A percentile compares a stretch with the other conserved stretches of the same genome.
Conservation (phyloP, 306 rosid species). For the Oxytropis ochrocephala region DNA sequence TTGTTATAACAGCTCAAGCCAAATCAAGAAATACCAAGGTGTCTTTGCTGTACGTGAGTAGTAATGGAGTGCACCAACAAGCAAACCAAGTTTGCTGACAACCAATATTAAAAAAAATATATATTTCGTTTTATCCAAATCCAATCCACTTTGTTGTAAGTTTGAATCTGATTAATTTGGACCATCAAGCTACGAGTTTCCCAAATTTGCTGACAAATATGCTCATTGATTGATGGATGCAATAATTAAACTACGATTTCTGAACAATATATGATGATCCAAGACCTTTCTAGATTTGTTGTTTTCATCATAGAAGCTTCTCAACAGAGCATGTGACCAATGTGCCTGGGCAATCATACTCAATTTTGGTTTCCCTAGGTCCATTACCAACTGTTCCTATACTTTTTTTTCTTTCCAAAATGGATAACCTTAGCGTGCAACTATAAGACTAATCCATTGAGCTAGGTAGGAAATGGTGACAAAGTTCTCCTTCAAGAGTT, state of each 20-base stretch:
- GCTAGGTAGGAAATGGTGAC: no score
- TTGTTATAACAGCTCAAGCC: neutral
- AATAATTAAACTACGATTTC: neutral
- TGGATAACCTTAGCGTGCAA: no score
- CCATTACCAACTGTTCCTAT: conserved; percentile 3
- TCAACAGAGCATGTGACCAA: no score
- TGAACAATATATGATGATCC: neutral
- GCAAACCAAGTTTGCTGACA: neutral
- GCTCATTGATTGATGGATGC: neutral
- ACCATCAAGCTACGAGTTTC: neutral
- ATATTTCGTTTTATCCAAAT: neutral
- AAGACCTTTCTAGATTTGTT: neutral
- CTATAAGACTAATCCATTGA: no score
- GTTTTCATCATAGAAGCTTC: no score
- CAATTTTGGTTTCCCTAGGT: conserved; percentile 7
- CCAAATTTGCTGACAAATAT: neutral
- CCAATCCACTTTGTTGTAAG: neutral
- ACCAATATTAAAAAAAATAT: no score
- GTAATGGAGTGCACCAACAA: neutral
- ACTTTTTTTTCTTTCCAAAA: no score
- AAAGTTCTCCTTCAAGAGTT: no score
- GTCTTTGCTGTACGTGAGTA: neutral
- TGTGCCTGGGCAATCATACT: conserved; percentile 21
- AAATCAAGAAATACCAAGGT: neutral
- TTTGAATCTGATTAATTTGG: conserved; percentile 6